Evolutionary conservation across 345 rosid species (phyloP), one percentile per base, ranked within the genome.

Genomic region (Iberis pinnata): DNA sequence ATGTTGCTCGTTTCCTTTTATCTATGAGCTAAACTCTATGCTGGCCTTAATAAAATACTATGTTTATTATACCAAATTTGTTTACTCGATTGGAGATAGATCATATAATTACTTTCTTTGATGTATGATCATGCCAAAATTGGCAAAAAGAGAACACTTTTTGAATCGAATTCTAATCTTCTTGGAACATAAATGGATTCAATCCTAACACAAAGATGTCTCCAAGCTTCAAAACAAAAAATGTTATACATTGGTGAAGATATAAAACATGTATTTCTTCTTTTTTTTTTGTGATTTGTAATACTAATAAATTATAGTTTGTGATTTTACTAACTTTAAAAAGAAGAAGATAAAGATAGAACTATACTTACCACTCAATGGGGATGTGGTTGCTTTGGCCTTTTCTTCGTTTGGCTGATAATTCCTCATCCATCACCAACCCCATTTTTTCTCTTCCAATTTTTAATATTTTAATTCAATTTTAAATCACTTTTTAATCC

Each of bases 371-470:
- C 93, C 93, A 87, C 93, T 74, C 85, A 57, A 75, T 76, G 29
- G 8, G 50, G 86, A 84, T 87, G 86, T 61, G 94, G 78, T 79
- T 81, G 61, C 35, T 43, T 73, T 73, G 79, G 74, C 61, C 45
- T 51, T 49, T 58, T 72, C 64, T 68, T 39, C 66, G 60, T 73
- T 42, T 61, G 64, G 74, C 72, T 44, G 60, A 71, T 76, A 69
- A 67, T 62, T 67, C 66, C 72, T 64, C 77, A 62, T 12, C 78
- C 88, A 78, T 79, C 81, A 53, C 31, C 76, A 75, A 77, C 63
- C 72, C 69, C 39, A 52, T 49, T 11, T 43, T 20, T 16, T 25
- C 12, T 19, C 45, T 41, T 55, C 32, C 0, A 31, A 15, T 49
- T 19, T 61, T 56, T 46, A 29, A n/a, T 3, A 26, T 27, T 31